These are phyloP conservation scores for Pythium diclinum DNA, from an alignment of 352 stramenopile genomes.

Conservation along the genomic window DNA sequence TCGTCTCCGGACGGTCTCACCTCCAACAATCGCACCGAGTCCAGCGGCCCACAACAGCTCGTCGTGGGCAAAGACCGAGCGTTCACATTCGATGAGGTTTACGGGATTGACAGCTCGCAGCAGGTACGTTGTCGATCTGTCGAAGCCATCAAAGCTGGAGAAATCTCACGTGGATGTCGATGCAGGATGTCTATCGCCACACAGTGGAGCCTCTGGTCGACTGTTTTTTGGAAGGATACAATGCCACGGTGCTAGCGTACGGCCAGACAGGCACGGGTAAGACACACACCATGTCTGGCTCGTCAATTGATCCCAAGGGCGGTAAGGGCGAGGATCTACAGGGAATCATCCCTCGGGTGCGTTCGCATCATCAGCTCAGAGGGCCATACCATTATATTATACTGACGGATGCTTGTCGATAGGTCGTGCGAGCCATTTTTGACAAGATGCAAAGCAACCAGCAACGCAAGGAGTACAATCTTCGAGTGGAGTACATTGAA, in stretches of 20 bases:
- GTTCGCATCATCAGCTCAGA: too few relatives aligned
- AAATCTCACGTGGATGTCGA: not conserved
- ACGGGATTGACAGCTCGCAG: conserved; percentile 71
- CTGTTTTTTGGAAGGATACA: conserved; percentile 82
- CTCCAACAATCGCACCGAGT: conserved; percentile 21
- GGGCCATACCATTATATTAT: not conserved
- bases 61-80: conserved; percentile 79
- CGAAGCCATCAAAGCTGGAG: not conserved
- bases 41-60: conserved; percentile 50
- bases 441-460: conserved; percentile 48
- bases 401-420: conserved; percentile 8
- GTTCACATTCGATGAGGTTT: conserved; percentile 90
- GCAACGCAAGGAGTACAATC: conserved; percentile 64
- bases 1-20: conserved; percentile 47
- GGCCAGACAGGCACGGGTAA: conserved; percentile 91
- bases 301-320: conserved; percentile 37
- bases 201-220: conserved; percentile 71
- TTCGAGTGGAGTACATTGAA: conserved; percentile 96
- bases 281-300: conserved; percentile 94
- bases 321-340: conserved; percentile 51
- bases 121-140: conserved; percentile 27
- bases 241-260: conserved; percentile 81
- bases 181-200: conserved; percentile 60
- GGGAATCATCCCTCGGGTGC: conserved; percentile 85
- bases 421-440: conserved; percentile 73